Conservation (phyloP, 768 basidiomycete genomes). For the Pulveroboletus sp. region DNA sequence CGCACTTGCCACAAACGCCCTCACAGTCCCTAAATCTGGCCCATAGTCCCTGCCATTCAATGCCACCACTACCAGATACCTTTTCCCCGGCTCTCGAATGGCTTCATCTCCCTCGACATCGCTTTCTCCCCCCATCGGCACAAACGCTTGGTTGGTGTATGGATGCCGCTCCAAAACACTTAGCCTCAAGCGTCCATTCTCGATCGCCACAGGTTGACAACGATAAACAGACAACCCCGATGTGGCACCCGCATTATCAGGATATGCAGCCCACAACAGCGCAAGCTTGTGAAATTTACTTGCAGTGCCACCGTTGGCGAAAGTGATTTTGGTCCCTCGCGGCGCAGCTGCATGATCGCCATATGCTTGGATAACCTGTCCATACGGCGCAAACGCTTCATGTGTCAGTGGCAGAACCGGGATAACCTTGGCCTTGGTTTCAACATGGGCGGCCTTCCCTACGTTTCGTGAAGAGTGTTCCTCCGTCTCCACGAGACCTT, state of each 20-base stretch:
- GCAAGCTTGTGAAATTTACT: constrained; percentile 90
- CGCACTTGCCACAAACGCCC: constrained; percentile 76
- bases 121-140: constrained; percentile 76
- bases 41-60: constrained; percentile 68
- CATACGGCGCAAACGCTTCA: constrained; percentile 85
- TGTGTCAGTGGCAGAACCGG: constrained; percentile 71
- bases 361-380: constrained; percentile 89
- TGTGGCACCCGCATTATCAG: constrained; percentile 49
- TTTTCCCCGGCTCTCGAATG: constrained; percentile 43
- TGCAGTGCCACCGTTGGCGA: constrained; percentile 87
- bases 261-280: constrained; percentile 63
- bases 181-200: constrained; percentile 51
- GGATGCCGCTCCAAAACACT: constrained; percentile 84
- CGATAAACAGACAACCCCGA: constrained; percentile 80
- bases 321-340: constrained; percentile 63
- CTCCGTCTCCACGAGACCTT: constrained; percentile 3
- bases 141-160: constrained; percentile 87
- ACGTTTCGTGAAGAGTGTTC: neutral
- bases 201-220: constrained; percentile 51
- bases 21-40: constrained; percentile 69
- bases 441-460: neutral
- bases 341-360: constrained; percentile 61
- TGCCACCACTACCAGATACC: constrained; percentile 85
- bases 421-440: constrained; percentile 28
- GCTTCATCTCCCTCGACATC: constrained; percentile 38